These are phyloP conservation scores for Aurinia saxatilis DNA, from an alignment of 345 rosid genomes.

Conservation along the genomic window DNA sequence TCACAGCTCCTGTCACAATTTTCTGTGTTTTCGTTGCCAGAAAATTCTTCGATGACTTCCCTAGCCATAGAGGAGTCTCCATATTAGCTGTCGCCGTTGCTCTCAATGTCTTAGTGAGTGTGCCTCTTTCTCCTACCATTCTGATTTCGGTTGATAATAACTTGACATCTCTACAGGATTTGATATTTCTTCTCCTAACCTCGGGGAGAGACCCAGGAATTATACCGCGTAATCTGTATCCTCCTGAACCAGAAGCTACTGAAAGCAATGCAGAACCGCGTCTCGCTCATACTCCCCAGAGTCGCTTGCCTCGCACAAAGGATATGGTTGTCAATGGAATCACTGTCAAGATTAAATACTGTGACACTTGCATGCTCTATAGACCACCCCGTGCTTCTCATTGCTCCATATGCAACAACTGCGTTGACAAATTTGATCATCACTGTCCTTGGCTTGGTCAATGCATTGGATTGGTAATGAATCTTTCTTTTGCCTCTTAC, in stretches of 20 bases:
- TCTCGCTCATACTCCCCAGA: constrained; percentile 50
- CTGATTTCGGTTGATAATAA: not conserved
- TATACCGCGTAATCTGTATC: constrained; percentile 62
- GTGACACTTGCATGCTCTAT: constrained; percentile 88
- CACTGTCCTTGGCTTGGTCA: constrained; percentile 99
- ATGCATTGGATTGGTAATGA: constrained; percentile 87
- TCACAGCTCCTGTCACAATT: constrained; percentile 60
- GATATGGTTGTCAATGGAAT: constrained; percentile 73
- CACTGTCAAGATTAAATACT: constrained; percentile 70
- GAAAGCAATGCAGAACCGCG: constrained; percentile 36
- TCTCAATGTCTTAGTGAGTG: constrained; percentile 61
- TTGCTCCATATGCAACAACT: constrained; percentile 94
- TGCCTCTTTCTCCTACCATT: constrained; percentile 22
- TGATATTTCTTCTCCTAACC: constrained; percentile 64
- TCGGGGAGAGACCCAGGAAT: constrained; percentile 98
- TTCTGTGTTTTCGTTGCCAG: constrained; percentile 78
- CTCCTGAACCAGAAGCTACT: constrained; percentile 60
- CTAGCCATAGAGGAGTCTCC: constrained; percentile 60
- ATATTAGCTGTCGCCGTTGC: constrained; percentile 44
- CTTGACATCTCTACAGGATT: constrained; percentile 47
- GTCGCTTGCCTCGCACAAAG: constrained; percentile 49
- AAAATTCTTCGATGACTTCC: constrained; percentile 62
- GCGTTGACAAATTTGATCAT: constrained; percentile 93
- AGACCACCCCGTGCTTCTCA: constrained; percentile 99
- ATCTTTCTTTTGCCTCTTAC: not conserved